Base-by-base conservation (phyloP, 208 protist species). In the Trypanosoma congolense region DNA sequence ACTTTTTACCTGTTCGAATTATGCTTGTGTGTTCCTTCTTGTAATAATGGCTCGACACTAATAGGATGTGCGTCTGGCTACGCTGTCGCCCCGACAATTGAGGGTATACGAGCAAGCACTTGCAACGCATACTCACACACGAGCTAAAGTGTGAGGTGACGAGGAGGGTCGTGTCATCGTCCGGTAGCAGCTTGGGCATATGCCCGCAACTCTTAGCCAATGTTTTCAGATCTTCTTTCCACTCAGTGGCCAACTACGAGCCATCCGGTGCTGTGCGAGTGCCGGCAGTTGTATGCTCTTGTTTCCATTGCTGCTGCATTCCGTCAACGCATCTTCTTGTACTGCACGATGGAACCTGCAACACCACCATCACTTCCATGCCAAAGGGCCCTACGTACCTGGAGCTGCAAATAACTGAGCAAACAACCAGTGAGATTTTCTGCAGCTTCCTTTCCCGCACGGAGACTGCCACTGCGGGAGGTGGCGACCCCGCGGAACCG, bases 301-400 rank as follows among this genome's bases (percentile, higher is more conserved):
- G 87, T 92, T 19, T 80, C 71, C 28, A 56, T 92, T 90, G 83
- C 70, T 92, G 87, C 73, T 94, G 83, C 45, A 56, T 92, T 9
- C 82, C 83, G 24, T 67, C 72, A 21, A 70, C 83, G 0, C 87
- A 94, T 48, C 72, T 92, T 26, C 77, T 94, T 43, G 81, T 94
- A 9, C 65, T 91, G 26, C 76, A 87, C 42, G 81, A 94, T 26
- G 60, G 68, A 16, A 48, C 47, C 14, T 61, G 53, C 47, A 80
- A 45, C n/a, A 79, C 74, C 64, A 75, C 80, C 51, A 68, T 87
- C 28, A 83, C 80, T 0, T 87, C 76, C 2, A 93, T 90, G 80
- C 77, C 82, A 4, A 87, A 84, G 18, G 82, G 86, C 0, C 80
- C 78, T 0, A 89, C 77, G 61, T 91, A 90, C 55, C 57, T 93